Conservation (phyloP, 2,329 filamentous ascomycete species). For the Leptographium radiaticola region DNA sequence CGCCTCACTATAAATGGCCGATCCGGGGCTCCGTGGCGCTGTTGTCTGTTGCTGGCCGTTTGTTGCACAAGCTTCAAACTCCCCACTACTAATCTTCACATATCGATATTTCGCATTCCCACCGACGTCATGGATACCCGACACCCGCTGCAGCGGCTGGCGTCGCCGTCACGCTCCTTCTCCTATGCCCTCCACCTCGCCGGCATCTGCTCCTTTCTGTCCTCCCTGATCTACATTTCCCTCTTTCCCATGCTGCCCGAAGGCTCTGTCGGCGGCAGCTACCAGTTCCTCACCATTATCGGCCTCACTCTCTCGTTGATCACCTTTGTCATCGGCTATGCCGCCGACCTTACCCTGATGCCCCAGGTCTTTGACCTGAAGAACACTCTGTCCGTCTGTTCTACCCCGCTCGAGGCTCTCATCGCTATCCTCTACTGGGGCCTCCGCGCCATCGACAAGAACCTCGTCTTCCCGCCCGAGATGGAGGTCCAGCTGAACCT, state of each 20-base stretch:
- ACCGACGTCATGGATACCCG: slow-evolving; percentile 21
- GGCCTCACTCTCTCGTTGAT: slow-evolving; percentile 47
- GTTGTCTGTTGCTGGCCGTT: not conserved
- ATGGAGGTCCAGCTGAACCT: slow-evolving; percentile 43
- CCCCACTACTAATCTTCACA: not conserved
- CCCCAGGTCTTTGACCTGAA: slow-evolving; percentile 49
- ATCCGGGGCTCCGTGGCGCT: not conserved
- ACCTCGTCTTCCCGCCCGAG: slow-evolving; percentile 38
- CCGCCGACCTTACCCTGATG: slow-evolving; percentile 51
- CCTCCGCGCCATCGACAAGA: slow-evolving; percentile 42
- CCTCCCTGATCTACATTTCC: slow-evolving; percentile 38
- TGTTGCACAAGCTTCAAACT: not conserved
- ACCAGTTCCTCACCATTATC: slow-evolving; percentile 64
- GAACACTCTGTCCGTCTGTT: slow-evolving; percentile 52
- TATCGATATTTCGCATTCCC: not conserved
- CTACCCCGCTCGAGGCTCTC: slow-evolving; percentile 56
- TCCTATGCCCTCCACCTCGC: slow-evolving; percentile 49
- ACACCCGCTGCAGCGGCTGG: slow-evolving; percentile 53
- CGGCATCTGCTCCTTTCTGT: slow-evolving; percentile 38
- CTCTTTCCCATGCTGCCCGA: slow-evolving; percentile 38
- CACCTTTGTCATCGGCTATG: slow-evolving; percentile 47
- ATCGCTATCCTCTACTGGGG: slow-evolving; percentile 65
- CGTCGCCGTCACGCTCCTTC: slow-evolving; percentile 49
- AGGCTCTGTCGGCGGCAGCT: slow-evolving; percentile 51
- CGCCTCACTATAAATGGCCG: not conserved